Evolutionary conservation across 371 early-diverging fungal species (phyloP), one percentile per base, ranked within the genome.

Genomic region (Apophysomyces sp.): DNA sequence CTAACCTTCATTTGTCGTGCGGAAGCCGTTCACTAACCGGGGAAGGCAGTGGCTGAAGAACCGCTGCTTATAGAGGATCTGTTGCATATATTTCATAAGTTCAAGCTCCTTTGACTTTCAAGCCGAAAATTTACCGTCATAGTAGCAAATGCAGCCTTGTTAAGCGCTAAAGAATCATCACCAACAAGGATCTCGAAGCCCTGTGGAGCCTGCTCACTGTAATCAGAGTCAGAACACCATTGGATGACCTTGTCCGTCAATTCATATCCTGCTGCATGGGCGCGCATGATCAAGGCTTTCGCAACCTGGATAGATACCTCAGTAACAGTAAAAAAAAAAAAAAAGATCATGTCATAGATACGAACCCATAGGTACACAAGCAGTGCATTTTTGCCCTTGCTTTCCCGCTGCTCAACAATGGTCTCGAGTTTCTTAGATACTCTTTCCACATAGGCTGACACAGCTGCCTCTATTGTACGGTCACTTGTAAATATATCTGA

Each of bases 1-100:
- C 29, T 28, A 74, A 80, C 80, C 82, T 36, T 76, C 67, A 2
- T 56, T 27, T 1, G 88, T 65, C 9, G 56, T 39, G 7, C 81
- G 76, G 66, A 93, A 93, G 0, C 89, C 85, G 0, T 78, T 44
- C 2, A 90, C 82, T 9, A 97, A 71, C 29, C 76, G 77, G 9
- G 97, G 94, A 24, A 90, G 72, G 41, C 87, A 85, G 29, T 78
- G 74, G 41, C 85, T 83, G 71, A 94, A 96, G 66, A 95, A 88
- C 13, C 91, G 78, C 69, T 96, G 96, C 69, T 90, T 90, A 71
- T 89, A 88, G 24, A 97, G 71, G 24, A 91, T 76, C 87, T 90
- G 40, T 55, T 58, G 7, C 51, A 4, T 3, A 44, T 26, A 15
- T 52, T n/a, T n/a, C n/a, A n/a, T n/a, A n/a, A n/a, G n/a, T n/a